A percentile compares a stretch with the other conserved stretches of the same genome.
phyloP scores from a whole-genome alignment of 2,329 filamentous ascomycete genomes.

The Celoporthe dispersa region DNA sequence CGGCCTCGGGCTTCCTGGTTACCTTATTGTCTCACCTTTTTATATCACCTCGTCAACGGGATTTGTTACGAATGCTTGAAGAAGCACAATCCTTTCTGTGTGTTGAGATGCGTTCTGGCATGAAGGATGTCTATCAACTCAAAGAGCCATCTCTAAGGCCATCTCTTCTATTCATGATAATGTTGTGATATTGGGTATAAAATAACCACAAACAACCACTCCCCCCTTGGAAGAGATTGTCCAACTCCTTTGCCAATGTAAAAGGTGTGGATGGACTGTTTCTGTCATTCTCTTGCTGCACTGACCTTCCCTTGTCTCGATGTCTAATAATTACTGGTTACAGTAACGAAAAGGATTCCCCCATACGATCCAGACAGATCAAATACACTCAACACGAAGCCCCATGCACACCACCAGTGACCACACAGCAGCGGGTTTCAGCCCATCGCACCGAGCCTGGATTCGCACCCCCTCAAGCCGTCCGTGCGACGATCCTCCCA shows the following conservation, averaged over 20 bases:
- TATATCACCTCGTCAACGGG: not conserved
- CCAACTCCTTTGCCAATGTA: not conserved
- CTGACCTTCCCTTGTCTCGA: not conserved
- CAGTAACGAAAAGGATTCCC: not conserved
- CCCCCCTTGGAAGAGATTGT: not conserved
- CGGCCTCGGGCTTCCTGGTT: not conserved
- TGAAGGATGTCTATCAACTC: not conserved
- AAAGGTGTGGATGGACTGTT: not conserved
- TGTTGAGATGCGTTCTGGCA: not conserved
- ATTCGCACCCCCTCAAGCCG: not conserved
- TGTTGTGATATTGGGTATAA: too few species aligned
- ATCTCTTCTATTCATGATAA: not conserved
- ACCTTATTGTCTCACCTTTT: not conserved
- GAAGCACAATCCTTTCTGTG: not conserved
- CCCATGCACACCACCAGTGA: too few species aligned
- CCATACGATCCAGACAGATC: not conserved
- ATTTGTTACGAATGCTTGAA: not conserved
- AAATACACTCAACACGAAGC: not conserved
- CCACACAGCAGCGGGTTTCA: not conserved
- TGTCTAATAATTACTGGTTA: not conserved
- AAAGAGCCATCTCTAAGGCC: not conserved
- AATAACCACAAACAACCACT: too few species aligned
- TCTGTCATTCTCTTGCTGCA: not conserved
- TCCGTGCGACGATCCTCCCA: slow-evolving; percentile 2
- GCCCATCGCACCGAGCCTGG: not conserved